phyloP scores from a whole-genome alignment of 345 rosid genomes.

The Linum trigynum region DNA sequence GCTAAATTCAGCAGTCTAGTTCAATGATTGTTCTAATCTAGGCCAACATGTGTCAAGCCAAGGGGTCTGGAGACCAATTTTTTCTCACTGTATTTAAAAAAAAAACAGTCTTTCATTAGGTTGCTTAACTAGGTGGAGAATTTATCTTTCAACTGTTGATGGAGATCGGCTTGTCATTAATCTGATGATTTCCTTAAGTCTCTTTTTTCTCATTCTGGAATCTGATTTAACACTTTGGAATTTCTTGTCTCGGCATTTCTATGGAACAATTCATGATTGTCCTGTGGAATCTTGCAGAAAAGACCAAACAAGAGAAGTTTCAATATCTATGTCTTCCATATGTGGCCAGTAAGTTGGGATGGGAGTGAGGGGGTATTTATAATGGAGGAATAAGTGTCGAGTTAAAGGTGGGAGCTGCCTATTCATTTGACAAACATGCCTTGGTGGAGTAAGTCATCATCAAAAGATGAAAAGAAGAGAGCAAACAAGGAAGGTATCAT shows the following conservation, averaged over 20 bases:
- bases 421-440: conserved; percentile 29
- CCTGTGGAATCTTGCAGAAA: conserved; percentile 9
- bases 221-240: background rate
- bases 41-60: background rate
- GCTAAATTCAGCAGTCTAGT: background rate
- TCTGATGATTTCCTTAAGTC: no score
- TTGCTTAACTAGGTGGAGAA: background rate
- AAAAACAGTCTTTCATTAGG: background rate
- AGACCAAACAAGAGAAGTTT: conserved; percentile 8
- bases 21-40: background rate
- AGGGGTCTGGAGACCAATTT: background rate
- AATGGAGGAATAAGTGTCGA: conserved; percentile 12
- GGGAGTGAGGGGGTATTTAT: conserved; percentile 15
- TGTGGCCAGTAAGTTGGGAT: conserved; percentile 17
- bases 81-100: no score
- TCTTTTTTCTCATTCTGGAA: no score
- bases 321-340: conserved; percentile 19
- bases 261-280: background rate
- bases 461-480: conserved; percentile 23
- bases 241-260: background rate
- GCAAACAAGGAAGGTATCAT: conserved; percentile 20
- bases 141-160: conserved; percentile 2
- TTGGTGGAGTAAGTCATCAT: conserved; percentile 8
- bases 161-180: background rate
- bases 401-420: conserved; percentile 14